Evolutionary conservation across 768 basidiomycete genomes (phyloP).

Genomic region (Scleroderma bovista): DNA sequence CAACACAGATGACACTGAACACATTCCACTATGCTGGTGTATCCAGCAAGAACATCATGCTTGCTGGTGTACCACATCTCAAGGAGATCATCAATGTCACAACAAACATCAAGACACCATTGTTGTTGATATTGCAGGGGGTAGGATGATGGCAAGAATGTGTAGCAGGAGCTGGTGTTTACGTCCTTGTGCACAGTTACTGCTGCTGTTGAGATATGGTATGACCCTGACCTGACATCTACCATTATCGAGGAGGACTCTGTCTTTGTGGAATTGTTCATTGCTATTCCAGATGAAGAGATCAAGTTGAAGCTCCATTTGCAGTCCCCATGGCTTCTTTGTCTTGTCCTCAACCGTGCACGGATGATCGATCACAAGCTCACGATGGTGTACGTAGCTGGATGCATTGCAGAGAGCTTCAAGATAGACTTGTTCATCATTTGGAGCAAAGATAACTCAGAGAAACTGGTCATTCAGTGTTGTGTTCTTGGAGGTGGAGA

Average conservation of each 20-base stretch:
- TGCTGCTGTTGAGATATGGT: constrained; percentile 94
- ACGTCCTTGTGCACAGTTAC: constrained; percentile 93
- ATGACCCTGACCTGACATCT: constrained; percentile 86
- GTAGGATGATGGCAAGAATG: constrained; percentile 69
- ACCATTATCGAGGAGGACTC: constrained; percentile 96
- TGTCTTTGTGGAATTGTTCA: constrained; percentile 97
- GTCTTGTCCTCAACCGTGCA: constrained; percentile 92
- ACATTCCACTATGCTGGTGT: constrained; percentile 99
- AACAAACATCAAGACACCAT: constrained; percentile 97
- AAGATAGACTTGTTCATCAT: constrained; percentile 96
- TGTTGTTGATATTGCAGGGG: constrained; percentile 65
- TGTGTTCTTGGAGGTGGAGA: constrained; percentile 88
- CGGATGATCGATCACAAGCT: constrained; percentile 98
- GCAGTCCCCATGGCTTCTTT: constrained; percentile 95
- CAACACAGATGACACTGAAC: constrained; percentile 99
- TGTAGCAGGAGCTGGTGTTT: constrained; percentile 89
- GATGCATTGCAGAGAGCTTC: constrained; percentile 93
- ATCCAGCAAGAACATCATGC: constrained; percentile 98
- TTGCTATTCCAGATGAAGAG: constrained; percentile 97
- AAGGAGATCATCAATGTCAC: constrained; percentile 99
- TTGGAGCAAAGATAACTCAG: constrained; percentile 98
- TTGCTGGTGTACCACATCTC: constrained; percentile 97
- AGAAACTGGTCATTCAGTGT: constrained; percentile 95
- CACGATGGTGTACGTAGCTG: constrained; percentile 91
- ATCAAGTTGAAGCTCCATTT: constrained; percentile 85